Percentiles rank a stretch among this genome's conserved stretches.
Evolutionary conservation across 257 asterid genomes (phyloP).

Genomic region (Capsicum pubescens): DNA sequence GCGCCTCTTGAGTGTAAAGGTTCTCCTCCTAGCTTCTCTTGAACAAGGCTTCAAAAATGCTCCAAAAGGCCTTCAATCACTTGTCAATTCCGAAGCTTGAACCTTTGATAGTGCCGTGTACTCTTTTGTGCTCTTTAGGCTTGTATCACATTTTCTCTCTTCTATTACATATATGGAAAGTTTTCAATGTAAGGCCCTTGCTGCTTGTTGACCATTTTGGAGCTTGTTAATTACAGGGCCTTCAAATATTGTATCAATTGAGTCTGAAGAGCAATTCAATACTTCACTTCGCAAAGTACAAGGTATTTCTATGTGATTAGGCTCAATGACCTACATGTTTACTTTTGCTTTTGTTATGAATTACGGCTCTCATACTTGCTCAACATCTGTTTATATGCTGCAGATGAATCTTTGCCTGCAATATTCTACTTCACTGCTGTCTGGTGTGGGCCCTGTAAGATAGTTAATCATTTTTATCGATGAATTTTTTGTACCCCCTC

Average conservation of each 20-base stretch:
- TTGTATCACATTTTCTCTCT: background rate
- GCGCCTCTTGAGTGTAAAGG: too few relatives aligned
- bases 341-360: background rate
- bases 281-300: slow-evolving; percentile 72
- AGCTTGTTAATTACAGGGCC: slow-evolving; percentile 49
- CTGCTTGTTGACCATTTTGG: slow-evolving; percentile 21
- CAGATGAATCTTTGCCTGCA: slow-evolving; percentile 87
- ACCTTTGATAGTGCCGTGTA: too few relatives aligned
- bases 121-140: too few relatives aligned
- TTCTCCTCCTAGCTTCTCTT: too few relatives aligned
- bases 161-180: background rate
- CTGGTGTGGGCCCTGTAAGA: slow-evolving; percentile 99
- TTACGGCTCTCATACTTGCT: background rate
- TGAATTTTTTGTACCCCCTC: background rate
- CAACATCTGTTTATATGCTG: slow-evolving; percentile 32
- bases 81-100: too few relatives aligned
- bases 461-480: background rate
- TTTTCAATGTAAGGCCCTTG: background rate
- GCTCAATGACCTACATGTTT: slow-evolving; percentile 10
- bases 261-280: slow-evolving; percentile 80
- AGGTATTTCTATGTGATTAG: slow-evolving; percentile 51
- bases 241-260: slow-evolving; percentile 71
- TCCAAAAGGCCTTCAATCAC: too few relatives aligned
- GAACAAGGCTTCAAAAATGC: too few relatives aligned
- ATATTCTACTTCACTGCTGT: slow-evolving; percentile 94